Base-by-base conservation (phyloP, 495 filamentous ascomycete genomes). In the Neurospora sp. region DNA sequence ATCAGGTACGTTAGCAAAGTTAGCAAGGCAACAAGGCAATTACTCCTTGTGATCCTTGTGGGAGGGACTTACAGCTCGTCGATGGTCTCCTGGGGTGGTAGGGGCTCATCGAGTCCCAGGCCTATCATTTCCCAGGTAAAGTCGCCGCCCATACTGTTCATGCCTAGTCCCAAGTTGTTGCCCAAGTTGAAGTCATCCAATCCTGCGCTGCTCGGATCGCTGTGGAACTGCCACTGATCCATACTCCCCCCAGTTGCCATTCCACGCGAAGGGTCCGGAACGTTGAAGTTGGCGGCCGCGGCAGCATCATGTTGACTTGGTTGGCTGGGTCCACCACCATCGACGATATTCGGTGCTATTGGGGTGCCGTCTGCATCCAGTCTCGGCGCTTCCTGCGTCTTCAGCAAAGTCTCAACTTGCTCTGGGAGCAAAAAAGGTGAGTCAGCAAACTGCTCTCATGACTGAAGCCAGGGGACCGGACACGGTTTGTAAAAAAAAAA, bases 371-470 rank as follows among this genome's bases (percentile, higher is more conserved):
- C 81, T 27, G 81, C 75, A 27, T 73, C 81, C 14, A 74, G 77
- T 40, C 80, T 76, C 14, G 80, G 38, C 27, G 85, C 81, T 70
- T 91, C 87, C 74, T 92, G 88, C 38, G 88, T 92, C 80, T 94
- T 97, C 61, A 99, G 84, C 42, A 98, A 83, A 18, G 91, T 95
- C 83, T 99, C 96, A 22, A 99, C 96, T 85, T 99, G 96, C 74
- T 94, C 94, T 97, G 74, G 72, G 39, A 38, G 73, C 27, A 9
- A 76, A 71, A 66, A 35, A 18, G 14, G 2, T 0, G 27, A 18
- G 53, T 66, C 14, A 66, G 53, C 27, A 66, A 66, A 66, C 14
- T 66, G 53, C 53, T 66, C 27, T 66, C 53, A 66, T 66, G 3
- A 66, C 53, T 3, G 53, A 66, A 66, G 31, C 53, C 53, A 66